These are phyloP conservation scores for Pseudocercospora cruenta DNA, from an alignment of 2,329 filamentous ascomycete genomes.

Conservation along the genomic window DNA sequence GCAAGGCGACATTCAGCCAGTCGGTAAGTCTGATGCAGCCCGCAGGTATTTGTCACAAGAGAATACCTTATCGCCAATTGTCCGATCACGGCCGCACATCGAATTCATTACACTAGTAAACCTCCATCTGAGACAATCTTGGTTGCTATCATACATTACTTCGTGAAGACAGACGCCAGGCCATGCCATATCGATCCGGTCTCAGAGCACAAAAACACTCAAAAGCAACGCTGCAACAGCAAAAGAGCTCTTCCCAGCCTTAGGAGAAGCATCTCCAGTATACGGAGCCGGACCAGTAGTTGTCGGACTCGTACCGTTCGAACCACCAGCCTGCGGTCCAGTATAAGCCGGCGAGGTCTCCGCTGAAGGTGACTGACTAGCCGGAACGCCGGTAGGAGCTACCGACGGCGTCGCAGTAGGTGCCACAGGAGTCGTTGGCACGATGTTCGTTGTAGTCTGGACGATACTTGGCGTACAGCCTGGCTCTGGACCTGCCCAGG, in stretches of 20 bases:
- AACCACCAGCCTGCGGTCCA: not conserved
- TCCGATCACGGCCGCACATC: too few species aligned
- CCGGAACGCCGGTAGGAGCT: not conserved
- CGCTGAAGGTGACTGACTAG: not conserved
- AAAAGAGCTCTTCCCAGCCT: slow-evolving; percentile 1
- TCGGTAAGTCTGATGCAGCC: too few species aligned
- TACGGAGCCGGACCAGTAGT: not conserved
- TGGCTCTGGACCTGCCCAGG: not conserved
- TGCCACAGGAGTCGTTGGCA: slow-evolving; percentile 2
- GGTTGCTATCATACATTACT: too few species aligned
- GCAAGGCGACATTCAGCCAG: too few species aligned
- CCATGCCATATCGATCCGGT: too few species aligned
- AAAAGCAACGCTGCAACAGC: not conserved
- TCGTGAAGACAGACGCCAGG: too few species aligned
- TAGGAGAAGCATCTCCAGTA: not conserved
- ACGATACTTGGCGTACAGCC: slow-evolving; percentile 8
- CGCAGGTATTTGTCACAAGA: too few species aligned
- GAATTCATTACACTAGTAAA: too few species aligned
- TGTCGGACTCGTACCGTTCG: not conserved
- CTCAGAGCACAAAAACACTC: slow-evolving; percentile 2
- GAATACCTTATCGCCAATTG: too few species aligned
- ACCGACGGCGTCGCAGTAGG: not conserved
- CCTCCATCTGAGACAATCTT: too few species aligned
- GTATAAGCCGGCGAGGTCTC: not conserved
- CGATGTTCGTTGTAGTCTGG: slow-evolving; percentile 9